Conservation (phyloP, 176 grass and related monocot species). For the Lolium multiflorum region DNA sequence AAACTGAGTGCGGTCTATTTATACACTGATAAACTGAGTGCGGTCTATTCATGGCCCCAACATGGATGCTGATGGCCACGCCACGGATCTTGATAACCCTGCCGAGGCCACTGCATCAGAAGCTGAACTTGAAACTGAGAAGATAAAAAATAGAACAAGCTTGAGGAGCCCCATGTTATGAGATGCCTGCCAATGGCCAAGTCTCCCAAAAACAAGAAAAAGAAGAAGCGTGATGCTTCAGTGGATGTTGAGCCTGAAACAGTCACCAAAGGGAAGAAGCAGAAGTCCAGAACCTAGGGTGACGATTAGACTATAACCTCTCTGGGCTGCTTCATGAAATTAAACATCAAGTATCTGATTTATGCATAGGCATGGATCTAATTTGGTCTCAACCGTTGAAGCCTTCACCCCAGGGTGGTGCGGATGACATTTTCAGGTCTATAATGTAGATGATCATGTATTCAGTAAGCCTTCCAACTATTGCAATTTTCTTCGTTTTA, state of each 20-base stretch:
- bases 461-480: background rate
- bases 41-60: too few species aligned
- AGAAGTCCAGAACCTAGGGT: constrained; percentile 52
- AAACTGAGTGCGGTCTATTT: too few species aligned
- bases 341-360: constrained; percentile 1
- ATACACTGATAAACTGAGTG: too few species aligned
- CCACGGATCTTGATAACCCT: constrained; percentile 47
- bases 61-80: constrained; percentile 42
- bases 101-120: background rate
- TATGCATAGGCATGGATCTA: background rate
- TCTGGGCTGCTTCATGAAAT: background rate
- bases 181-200: background rate
- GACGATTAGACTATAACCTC: constrained; percentile 20
- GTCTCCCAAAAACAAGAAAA: constrained; percentile 61
- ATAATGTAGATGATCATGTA: background rate
- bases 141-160: constrained; percentile 56
- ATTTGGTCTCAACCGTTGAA: background rate
- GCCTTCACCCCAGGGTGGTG: background rate
- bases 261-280: constrained; percentile 56
- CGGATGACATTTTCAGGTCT: background rate
- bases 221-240: too few species aligned
- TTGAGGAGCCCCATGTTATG: constrained; percentile 48
- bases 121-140: constrained; percentile 39
- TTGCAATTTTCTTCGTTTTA: background rate
- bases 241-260: constrained; percentile 47